Conservation (phyloP, 768 basidiomycete species). For the Dioszegia hungarica region DNA sequence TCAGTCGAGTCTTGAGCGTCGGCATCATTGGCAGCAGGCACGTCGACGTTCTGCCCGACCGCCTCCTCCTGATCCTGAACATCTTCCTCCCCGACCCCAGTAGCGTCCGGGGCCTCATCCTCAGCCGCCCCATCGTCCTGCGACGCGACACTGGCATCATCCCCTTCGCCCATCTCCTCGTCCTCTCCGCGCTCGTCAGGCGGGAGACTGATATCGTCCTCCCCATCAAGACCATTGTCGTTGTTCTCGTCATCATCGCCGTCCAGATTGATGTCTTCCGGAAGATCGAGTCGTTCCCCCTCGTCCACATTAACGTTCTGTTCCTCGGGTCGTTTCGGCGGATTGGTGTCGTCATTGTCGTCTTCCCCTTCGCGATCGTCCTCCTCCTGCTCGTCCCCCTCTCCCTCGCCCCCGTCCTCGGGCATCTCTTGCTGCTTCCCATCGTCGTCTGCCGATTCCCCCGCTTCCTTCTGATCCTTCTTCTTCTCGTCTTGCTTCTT, state of each 20-base stretch:
- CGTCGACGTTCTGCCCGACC: constrained; percentile 29
- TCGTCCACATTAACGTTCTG: constrained; percentile 74
- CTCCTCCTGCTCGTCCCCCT: constrained; percentile 24
- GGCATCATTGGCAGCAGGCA: constrained; percentile 42
- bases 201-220: constrained; percentile 38
- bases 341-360: constrained; percentile 28
- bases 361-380: constrained; percentile 28
- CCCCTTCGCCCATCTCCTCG: constrained; percentile 40
- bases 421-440: constrained; percentile 3
- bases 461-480: constrained; percentile 38
- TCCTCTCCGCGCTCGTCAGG: constrained; percentile 50
- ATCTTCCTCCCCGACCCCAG: constrained; percentile 42
- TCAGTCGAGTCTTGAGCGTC: constrained; percentile 36
- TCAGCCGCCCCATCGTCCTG: constrained; percentile 33
- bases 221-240: constrained; percentile 34
- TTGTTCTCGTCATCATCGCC: constrained; percentile 28
- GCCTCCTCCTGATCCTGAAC: constrained; percentile 31
- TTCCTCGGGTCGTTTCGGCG: constrained; percentile 44
- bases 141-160: constrained; percentile 26
- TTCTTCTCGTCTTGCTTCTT: constrained; percentile 49
- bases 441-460: constrained; percentile 34
- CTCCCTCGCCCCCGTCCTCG: constrained; percentile 19
- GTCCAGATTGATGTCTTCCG: constrained; percentile 57
- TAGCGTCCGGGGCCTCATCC: constrained; percentile 38
- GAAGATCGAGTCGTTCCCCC: constrained; percentile 77